A percentile compares a stretch with the other conserved stretches of the same genome.
Evolutionary conservation across 305 asterid species (phyloP).

Genomic region (Lippia alba): DNA sequence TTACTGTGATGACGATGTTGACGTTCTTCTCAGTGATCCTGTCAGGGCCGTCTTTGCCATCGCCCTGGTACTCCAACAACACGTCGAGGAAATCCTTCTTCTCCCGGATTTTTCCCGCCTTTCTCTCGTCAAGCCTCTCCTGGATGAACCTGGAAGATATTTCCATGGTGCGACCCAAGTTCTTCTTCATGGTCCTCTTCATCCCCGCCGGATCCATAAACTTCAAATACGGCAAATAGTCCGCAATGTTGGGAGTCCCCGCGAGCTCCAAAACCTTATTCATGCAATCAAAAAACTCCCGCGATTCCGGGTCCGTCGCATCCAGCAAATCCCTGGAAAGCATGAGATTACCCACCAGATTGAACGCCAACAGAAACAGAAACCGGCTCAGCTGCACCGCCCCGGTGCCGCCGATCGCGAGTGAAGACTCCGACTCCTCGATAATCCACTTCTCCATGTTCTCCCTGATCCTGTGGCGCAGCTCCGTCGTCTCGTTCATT

Average conservation of each 20-base stretch:
- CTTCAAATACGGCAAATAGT: conserved; percentile 51
- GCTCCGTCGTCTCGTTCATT: conserved; percentile 52
- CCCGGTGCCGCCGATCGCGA: conserved; percentile 45
- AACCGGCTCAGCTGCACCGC: conserved; percentile 53
- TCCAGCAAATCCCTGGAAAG: conserved; percentile 58
- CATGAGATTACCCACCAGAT: conserved; percentile 57
- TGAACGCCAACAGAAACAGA: conserved; percentile 51
- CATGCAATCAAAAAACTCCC: conserved; percentile 60
- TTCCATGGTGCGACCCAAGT: conserved; percentile 44
- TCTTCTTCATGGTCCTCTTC: conserved; percentile 45
- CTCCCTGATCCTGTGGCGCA: conserved; percentile 47
- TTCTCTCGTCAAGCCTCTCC: conserved; percentile 53
- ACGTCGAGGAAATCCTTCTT: conserved; percentile 72
- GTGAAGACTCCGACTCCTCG: conserved; percentile 43
- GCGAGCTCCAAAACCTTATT: conserved; percentile 50
- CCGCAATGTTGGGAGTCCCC: conserved; percentile 61
- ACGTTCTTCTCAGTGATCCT: conserved; percentile 48
- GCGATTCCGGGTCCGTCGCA: conserved; percentile 46
- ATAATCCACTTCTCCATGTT: conserved; percentile 57
- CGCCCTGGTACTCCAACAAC: conserved; percentile 60
- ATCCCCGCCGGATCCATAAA: conserved; percentile 58
- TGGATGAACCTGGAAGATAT: conserved; percentile 52
- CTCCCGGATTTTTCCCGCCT: conserved; percentile 41
- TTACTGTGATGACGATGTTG: conserved; percentile 57
- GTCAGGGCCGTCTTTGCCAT: conserved; percentile 65